phyloP scores from a whole-genome alignment of 306 rosid genomes.

The Trifolium pratense region DNA sequence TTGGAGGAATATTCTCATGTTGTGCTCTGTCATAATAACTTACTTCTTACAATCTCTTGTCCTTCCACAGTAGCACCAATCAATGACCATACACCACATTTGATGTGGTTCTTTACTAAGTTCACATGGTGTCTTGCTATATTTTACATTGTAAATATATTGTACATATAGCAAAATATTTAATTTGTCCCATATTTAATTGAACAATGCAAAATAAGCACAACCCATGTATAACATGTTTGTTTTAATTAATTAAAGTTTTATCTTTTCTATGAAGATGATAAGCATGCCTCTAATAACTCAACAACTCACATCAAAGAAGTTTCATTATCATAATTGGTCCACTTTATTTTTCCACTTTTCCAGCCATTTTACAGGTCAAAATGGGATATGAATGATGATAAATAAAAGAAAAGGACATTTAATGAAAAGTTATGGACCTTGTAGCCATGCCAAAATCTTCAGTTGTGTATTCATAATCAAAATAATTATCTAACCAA shows the following conservation, averaged over 20 bases:
- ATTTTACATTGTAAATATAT: background rate
- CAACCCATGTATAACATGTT: background rate
- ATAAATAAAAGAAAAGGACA: slow-evolving; percentile 47
- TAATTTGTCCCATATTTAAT: slow-evolving; percentile 9
- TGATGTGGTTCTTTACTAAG: slow-evolving; percentile 27
- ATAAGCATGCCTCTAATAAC: slow-evolving; percentile 26
- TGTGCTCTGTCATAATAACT: slow-evolving; percentile 43
- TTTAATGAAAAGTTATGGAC: slow-evolving; percentile 36
- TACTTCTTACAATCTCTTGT: slow-evolving; percentile 32
- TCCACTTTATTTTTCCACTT: slow-evolving; percentile 40
- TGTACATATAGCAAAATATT: slow-evolving; percentile 30
- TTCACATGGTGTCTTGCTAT: slow-evolving; percentile 43
- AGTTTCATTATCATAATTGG: slow-evolving; percentile 46
- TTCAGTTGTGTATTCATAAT: slow-evolving; percentile 7
- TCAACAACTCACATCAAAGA: slow-evolving; percentile 34
- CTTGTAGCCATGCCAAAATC: slow-evolving; percentile 43
- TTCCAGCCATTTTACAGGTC: slow-evolving; percentile 51
- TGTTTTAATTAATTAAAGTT: slow-evolving; percentile 6
- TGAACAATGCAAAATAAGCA: slow-evolving; percentile 28
- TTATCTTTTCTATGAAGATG: slow-evolving; percentile 36
- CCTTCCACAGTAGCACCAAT: slow-evolving; percentile 38
- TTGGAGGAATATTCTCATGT: slow-evolving; percentile 39
- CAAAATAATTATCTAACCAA: slow-evolving; percentile 33
- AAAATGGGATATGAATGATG: slow-evolving; percentile 46
- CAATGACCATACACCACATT: slow-evolving; percentile 29